phyloP scores from a whole-genome alignment of 2,329 filamentous ascomycete species.

The Myrmaecium sp. region DNA sequence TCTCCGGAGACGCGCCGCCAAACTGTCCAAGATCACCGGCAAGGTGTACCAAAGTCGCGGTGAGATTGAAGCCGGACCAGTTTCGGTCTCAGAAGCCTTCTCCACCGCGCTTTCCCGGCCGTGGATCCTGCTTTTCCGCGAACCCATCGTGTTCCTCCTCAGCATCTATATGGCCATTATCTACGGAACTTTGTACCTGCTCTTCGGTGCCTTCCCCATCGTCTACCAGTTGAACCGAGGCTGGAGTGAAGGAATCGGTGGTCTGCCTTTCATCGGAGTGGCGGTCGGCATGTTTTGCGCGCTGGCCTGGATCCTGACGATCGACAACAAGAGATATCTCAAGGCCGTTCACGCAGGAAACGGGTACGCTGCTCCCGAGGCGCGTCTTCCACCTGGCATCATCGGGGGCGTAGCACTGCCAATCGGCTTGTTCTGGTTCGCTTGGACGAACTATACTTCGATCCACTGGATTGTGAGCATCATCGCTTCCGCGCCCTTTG shows the following conservation, averaged over 20 bases:
- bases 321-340: constrained; percentile 19
- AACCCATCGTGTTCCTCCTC: constrained; percentile 50
- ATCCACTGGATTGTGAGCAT: constrained; percentile 28
- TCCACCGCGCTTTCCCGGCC: constrained; percentile 44
- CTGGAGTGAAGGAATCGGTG: constrained; percentile 20
- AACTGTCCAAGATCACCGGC: constrained; percentile 31
- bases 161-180: constrained; percentile 49
- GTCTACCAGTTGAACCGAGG: constrained; percentile 39
- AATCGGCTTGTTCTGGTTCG: constrained; percentile 6
- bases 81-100: constrained; percentile 32
- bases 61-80: constrained; percentile 25
- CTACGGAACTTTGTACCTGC: constrained; percentile 33
- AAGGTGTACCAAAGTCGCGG: constrained; percentile 31
- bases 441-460: constrained; percentile 3
- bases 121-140: constrained; percentile 51
- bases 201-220: constrained; percentile 35
- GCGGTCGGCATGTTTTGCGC: constrained; percentile 47
- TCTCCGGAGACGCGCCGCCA: constrained; percentile 31
- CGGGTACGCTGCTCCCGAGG: constrained; percentile 48
- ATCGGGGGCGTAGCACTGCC: constrained; percentile 47
- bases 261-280: constrained; percentile 46
- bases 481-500: constrained; percentile 35
- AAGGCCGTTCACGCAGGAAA: constrained; percentile 27
- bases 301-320: constrained; percentile 32
- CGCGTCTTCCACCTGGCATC: constrained; percentile 44